Conservation (phyloP, 176 grass and related monocot species). For the Aegilops sharonensis region DNA sequence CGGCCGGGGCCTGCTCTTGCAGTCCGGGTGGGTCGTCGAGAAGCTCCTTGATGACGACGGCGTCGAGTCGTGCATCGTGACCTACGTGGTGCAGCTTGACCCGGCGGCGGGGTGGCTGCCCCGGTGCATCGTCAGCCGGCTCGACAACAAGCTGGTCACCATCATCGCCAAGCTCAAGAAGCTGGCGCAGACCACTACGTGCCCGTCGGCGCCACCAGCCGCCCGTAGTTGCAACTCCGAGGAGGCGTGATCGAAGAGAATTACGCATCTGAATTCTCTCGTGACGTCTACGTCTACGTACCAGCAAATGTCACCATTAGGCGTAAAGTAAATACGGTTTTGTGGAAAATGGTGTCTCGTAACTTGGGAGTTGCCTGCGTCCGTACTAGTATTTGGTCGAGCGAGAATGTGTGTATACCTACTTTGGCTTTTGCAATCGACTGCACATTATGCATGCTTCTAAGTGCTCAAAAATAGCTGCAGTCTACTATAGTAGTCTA, state of each 20-base stretch:
- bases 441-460: not conserved
- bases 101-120: slow-evolving; percentile 83
- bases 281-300: too few species aligned
- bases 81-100: slow-evolving; percentile 94
- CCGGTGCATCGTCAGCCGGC: slow-evolving; percentile 74
- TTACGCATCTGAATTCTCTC: not conserved
- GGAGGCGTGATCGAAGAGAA: not conserved
- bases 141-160: slow-evolving; percentile 91
- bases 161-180: slow-evolving; percentile 86
- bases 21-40: slow-evolving; percentile 98
- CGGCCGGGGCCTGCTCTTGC: slow-evolving; percentile 64
- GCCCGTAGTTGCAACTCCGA: not conserved
- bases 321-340: slow-evolving; percentile 39
- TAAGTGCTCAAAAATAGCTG: not conserved
- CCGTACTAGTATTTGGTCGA: not conserved
- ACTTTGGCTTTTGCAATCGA: not conserved
- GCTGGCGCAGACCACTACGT: slow-evolving; percentile 50
- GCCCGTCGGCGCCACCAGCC: not conserved
- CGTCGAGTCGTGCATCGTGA: slow-evolving; percentile 74
- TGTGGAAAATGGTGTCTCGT: slow-evolving; percentile 8
- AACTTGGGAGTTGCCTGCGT: not conserved
- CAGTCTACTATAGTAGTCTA: not conserved
- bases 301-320: not conserved
- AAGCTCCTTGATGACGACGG: slow-evolving; percentile 36
- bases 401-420: slow-evolving; percentile 12